Percentiles rank a stretch among this genome's conserved stretches.
Evolutionary conservation across 306 rosid genomes (phyloP).

Genomic region (Mimosa bimucronata): DNA sequence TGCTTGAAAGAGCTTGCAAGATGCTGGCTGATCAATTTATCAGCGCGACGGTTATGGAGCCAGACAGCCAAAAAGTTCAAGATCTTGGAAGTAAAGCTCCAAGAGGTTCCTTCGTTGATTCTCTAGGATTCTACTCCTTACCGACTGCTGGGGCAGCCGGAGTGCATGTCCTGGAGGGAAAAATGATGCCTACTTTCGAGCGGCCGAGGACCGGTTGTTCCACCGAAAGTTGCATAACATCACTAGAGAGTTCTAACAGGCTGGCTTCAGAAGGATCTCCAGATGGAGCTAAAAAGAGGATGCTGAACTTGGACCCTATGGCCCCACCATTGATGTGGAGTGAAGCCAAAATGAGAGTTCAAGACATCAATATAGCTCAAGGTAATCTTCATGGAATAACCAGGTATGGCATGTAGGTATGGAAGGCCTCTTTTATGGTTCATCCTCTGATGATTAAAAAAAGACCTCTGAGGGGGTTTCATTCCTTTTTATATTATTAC

Average conservation of each 20-base stretch:
- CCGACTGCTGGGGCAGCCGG: constrained; percentile 53
- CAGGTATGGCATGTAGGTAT: constrained; percentile 68
- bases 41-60: constrained; percentile 55
- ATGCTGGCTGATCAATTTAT: constrained; percentile 92
- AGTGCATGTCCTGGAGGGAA: constrained; percentile 54
- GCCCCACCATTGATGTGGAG: constrained; percentile 68
- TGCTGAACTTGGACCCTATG: constrained; percentile 59
- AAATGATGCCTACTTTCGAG: constrained; percentile 55
- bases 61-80: constrained; percentile 59
- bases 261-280: constrained; percentile 75
- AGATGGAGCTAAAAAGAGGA: constrained; percentile 56
- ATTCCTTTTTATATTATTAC: constrained; percentile 36
- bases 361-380: constrained; percentile 64
- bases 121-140: constrained; percentile 58
- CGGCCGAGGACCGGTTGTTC: constrained; percentile 79
- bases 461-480: constrained; percentile 38
- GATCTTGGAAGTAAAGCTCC: constrained; percentile 55
- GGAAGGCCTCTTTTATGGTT: constrained; percentile 33
- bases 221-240: constrained; percentile 87
- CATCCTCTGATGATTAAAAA: constrained; percentile 37
- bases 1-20: constrained; percentile 97
- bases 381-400: constrained; percentile 61
- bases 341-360: constrained; percentile 70
- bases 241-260: constrained; percentile 77
- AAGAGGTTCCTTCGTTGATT: constrained; percentile 54